A percentile compares a stretch with the other conserved stretches of the same genome.
Conservation (phyloP, 768 basidiomycete genomes). For the Lentinula aciculospora region DNA sequence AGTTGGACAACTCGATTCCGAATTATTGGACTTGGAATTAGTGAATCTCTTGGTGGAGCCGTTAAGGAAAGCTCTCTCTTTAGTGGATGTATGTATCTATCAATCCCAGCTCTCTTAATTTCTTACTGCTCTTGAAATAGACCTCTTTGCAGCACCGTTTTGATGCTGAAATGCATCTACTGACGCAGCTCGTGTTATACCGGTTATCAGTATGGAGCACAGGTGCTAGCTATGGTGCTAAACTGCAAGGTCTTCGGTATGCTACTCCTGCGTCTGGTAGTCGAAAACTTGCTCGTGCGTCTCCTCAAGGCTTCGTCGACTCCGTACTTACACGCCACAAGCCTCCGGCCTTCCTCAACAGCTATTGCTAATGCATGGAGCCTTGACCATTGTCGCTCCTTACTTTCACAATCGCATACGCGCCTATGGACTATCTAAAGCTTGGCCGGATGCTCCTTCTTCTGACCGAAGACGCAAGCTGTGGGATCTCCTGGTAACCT, state of each 20-base stretch:
- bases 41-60: conserved; percentile 78
- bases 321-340: conserved; percentile 20
- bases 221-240: conserved; percentile 79
- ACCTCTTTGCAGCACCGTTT: conserved; percentile 52
- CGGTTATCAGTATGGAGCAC: conserved; percentile 79
- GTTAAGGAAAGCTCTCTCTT: conserved; percentile 62
- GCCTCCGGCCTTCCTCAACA: conserved; percentile 63
- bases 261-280: conserved; percentile 20
- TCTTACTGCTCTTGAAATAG: conserved; percentile 30
- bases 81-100: conserved; percentile 51
- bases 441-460: conserved; percentile 90
- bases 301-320: conserved; percentile 9
- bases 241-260: conserved; percentile 75
- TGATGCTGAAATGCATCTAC: conserved; percentile 68
- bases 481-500: conserved; percentile 62
- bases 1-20: conserved; percentile 89
- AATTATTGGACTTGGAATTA: conserved; percentile 85
- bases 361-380: conserved; percentile 59
- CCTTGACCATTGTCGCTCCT: conserved; percentile 68
- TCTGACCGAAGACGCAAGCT: conserved; percentile 66
- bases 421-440: conserved; percentile 66
- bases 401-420: conserved; percentile 77
- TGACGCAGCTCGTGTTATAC: conserved; percentile 70
- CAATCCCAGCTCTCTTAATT: background rate
- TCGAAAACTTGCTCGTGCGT: conserved; percentile 30